Conservation (phyloP, 768 basidiomycete species). For the Tricholoma terreum region DNA sequence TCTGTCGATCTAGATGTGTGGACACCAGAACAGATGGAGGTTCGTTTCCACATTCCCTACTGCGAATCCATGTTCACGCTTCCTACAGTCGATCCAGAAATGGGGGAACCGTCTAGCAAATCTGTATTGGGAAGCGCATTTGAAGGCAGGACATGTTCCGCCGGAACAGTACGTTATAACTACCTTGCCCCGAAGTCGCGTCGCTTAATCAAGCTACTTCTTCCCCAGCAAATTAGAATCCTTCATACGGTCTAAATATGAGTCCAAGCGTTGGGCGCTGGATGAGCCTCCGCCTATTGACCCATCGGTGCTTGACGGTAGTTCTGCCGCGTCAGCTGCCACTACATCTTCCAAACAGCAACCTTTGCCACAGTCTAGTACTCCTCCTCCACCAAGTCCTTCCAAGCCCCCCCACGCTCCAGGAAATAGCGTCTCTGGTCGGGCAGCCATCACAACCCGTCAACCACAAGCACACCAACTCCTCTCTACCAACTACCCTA, state of each 20-base stretch:
- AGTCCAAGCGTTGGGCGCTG: slow-evolving; percentile 87
- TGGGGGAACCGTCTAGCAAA: slow-evolving; percentile 96
- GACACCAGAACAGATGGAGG: slow-evolving; percentile 98
- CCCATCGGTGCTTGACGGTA: slow-evolving; percentile 71
- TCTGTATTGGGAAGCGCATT: slow-evolving; percentile 94
- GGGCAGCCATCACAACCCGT: slow-evolving; percentile 31
- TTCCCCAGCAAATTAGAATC: slow-evolving; percentile 91
- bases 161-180: slow-evolving; percentile 80
- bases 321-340: slow-evolving; percentile 19
- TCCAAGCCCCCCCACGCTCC: slow-evolving; percentile 29
- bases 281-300: slow-evolving; percentile 84
- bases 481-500: slow-evolving; percentile 41
- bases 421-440: slow-evolving; percentile 25
- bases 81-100: slow-evolving; percentile 68
- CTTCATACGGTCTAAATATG: slow-evolving; percentile 96
- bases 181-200: not conserved
- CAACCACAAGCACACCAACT: slow-evolving; percentile 57
- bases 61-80: not conserved
- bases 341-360: slow-evolving; percentile 23
- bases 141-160: slow-evolving; percentile 87
- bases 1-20: slow-evolving; percentile 97
- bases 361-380: slow-evolving; percentile 18
- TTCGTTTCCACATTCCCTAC: slow-evolving; percentile 29
- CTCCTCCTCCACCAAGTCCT: slow-evolving; percentile 15
- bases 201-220: not conserved